These are phyloP conservation scores for Nakaseomyces uthaithaninus DNA, from an alignment of 1,139 yeast species.

Conservation along the genomic window DNA sequence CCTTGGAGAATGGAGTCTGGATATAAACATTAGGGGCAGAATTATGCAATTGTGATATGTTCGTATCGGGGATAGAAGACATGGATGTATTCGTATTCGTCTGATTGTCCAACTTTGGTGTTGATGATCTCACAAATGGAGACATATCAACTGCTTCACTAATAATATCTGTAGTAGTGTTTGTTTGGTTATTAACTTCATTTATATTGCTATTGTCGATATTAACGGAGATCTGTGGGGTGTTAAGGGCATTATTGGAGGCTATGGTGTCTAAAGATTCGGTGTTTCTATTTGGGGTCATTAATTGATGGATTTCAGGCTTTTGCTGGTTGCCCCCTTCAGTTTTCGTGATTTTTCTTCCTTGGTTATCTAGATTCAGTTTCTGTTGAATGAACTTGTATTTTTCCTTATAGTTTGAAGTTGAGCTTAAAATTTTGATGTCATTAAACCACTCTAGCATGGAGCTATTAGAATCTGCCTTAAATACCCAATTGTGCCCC, in stretches of 20 bases:
- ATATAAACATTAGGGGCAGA: constrained; percentile 14
- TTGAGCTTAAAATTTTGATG: constrained; percentile 46
- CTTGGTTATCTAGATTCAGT: constrained; percentile 16
- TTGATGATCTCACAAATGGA: constrained; percentile 11
- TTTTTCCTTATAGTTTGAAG: constrained; percentile 21
- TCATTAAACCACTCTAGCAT: constrained; percentile 83
- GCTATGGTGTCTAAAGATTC: constrained; percentile 6
- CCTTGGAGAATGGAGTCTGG: constrained; percentile 11
- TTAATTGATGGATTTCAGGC: constrained; percentile 6
- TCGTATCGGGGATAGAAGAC: constrained; percentile 19
- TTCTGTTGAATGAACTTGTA: constrained; percentile 20
- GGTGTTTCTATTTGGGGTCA: constrained; percentile 7
- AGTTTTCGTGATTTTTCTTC: constrained; percentile 10
- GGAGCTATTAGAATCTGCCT: constrained; percentile 66
- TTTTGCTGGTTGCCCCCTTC: not conserved
- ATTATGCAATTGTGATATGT: constrained; percentile 13
- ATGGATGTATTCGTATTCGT: constrained; percentile 17
- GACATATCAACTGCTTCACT: constrained; percentile 10
- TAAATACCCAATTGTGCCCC: constrained; percentile 87
- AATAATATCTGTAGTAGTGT: not conserved
- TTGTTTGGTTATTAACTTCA: constrained; percentile 3
- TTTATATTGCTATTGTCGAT: constrained; percentile 7
- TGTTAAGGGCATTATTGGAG: constrained; percentile 2
- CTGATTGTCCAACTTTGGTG: constrained; percentile 17
- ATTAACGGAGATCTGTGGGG: constrained; percentile 5